Conservation (phyloP, 1,139 yeast genomes). For the Yamadazyma membranifaciens region DNA sequence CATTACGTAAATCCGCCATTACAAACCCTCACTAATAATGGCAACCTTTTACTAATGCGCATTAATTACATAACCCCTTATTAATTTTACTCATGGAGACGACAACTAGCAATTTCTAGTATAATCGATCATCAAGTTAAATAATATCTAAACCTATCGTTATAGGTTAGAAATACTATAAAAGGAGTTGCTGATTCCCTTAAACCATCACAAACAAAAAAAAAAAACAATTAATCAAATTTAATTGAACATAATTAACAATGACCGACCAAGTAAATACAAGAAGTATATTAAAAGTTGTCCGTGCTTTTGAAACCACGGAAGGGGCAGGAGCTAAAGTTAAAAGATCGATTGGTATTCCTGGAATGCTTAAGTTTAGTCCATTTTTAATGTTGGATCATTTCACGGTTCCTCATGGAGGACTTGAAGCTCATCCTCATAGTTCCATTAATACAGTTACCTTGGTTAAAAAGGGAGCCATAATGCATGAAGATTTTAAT, state of each 20-base stretch:
- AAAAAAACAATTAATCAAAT: no score
- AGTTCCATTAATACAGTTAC: slow-evolving; percentile 90
- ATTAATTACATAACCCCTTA: no score
- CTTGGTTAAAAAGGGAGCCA: slow-evolving; percentile 65
- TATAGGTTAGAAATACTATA: no score
- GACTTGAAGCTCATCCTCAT: slow-evolving; percentile 93
- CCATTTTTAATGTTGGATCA: slow-evolving; percentile 89
- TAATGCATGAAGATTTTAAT: slow-evolving; percentile 92
- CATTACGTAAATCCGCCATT: no score
- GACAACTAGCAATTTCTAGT: no score
- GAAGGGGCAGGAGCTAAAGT: slow-evolving; percentile 91
- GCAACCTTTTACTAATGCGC: no score
- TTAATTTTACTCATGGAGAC: no score
- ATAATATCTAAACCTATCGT: no score
- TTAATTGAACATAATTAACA: slow-evolving; percentile 8
- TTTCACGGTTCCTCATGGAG: slow-evolving; percentile 55
- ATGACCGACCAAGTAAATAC: slow-evolving; percentile 11
- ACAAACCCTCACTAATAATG: no score
- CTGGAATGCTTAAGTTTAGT: slow-evolving; percentile 65
- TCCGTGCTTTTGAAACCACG: slow-evolving; percentile 69
- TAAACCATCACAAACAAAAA: no score
- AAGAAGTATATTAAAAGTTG: slow-evolving; percentile 58
- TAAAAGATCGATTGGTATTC: slow-evolving; percentile 75
- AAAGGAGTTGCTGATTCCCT: no score
- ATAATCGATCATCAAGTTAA: no score